phyloP scores from a whole-genome alignment of 495 filamentous ascomycete species.

The Hyphodiscus hymeniophilus region DNA sequence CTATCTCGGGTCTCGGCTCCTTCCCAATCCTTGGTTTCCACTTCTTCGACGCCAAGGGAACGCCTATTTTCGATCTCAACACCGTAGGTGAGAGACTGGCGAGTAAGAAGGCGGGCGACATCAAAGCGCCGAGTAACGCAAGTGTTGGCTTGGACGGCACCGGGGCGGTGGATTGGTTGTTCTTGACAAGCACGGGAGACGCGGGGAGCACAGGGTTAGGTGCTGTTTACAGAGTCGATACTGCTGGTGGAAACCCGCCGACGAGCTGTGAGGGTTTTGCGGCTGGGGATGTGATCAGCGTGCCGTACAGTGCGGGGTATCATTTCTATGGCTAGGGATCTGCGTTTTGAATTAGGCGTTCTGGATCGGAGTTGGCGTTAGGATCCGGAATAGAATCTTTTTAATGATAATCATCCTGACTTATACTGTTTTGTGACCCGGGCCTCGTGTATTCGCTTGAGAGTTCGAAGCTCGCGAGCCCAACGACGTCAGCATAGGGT shows the following conservation, averaged over 20 bases:
- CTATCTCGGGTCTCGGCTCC: neutral
- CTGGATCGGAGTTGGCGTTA: neutral
- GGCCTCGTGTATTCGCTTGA: too few relatives aligned
- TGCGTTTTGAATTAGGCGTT: neutral
- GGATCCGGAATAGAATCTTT: too few relatives aligned
- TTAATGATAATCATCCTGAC: too few relatives aligned
- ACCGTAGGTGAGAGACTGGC: neutral
- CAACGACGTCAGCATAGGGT: too few relatives aligned
- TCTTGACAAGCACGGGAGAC: neutral
- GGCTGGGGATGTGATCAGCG: neutral
- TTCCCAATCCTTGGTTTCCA: neutral
- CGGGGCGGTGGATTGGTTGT: neutral
- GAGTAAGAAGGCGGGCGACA: neutral
- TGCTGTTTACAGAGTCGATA: neutral
- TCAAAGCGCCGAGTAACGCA: neutral
- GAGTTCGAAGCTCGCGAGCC: too few relatives aligned
- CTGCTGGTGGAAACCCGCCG: neutral
- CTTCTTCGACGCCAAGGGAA: neutral
- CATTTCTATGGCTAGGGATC: neutral
- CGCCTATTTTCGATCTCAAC: neutral
- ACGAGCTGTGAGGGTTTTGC: neutral
- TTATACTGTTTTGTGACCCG: too few relatives aligned
- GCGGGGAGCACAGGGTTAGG: neutral
- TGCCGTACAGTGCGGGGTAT: slow-evolving; percentile 1
- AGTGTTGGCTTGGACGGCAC: neutral